Evolutionary conservation across 169 alveolate genomes (phyloP), one percentile per base, ranked within the genome.

Genomic region (Babesia sp.): DNA sequence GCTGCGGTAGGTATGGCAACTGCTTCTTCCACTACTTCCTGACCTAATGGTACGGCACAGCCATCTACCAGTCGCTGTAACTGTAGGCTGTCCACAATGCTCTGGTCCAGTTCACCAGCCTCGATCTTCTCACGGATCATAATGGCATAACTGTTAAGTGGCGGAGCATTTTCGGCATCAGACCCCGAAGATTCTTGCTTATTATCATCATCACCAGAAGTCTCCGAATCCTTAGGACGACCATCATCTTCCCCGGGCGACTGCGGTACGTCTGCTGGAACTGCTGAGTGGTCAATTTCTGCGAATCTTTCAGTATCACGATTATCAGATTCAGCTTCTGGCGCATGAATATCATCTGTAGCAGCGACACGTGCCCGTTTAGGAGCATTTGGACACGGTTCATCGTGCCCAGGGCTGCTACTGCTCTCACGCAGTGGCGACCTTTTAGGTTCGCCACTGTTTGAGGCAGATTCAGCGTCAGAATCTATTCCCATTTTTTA

Each of bases 11-110:
- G 68, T 22, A 20, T 67, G 11, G 67, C 74, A n/a, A 54, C 81
- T n/a, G 54, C 86, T 54, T 67, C 81, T 41, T 61, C 81, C 22
- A 68, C 69, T 28, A 24, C 86, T 3, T 61, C 72, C 81, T 77
- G 86, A 41, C 80, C 76, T 24, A 77, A 74, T 14, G 86, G 86
- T n/a, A 77, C 81, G 11, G 78, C 71, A 16, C 72, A 26, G 24
- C 76, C 76, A 37, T 77, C 71, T 11, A 77, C 73, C 22, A 55
- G 37, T 20, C 68, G 68, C 73, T 77, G 79, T 29, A 77, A 48
- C 53, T 77, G 71, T 4, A 77, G 59, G 37, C 78, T 44, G 73
- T 66, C 86, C 36, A 77, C 79, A 14, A 67, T 44, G 18, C 64
- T 39, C 71, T 60, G 51, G 50, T 67, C 71, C n/a, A 77, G 56